phyloP scores from a whole-genome alignment of 164 flowering plant genomes.

The Umbellularia californica region DNA sequence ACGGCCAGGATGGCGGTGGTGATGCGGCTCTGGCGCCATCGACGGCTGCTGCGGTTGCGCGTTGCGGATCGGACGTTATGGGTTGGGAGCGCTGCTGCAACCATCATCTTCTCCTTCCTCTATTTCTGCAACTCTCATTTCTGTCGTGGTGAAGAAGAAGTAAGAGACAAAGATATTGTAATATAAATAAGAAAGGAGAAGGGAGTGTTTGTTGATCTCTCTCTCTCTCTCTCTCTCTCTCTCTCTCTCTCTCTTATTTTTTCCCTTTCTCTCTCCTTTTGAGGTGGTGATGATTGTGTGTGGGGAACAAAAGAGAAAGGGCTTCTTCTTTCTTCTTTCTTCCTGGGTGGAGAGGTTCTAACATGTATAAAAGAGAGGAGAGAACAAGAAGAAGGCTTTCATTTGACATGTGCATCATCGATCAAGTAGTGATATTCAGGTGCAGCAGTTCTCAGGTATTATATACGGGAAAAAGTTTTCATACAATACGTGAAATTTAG shows the following conservation, averaged over 20 bases:
- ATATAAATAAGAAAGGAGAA: neutral
- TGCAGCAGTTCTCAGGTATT: too few relatives aligned
- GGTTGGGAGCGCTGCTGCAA: neutral
- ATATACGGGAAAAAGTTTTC: too few relatives aligned
- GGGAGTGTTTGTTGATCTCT: too few relatives aligned
- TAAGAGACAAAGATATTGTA: neutral
- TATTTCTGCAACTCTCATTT: neutral
- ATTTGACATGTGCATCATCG: too few relatives aligned
- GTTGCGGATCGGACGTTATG: neutral
- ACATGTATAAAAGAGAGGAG: too few relatives aligned
- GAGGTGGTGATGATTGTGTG: neutral
- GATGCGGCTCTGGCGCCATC: constrained; percentile 35
- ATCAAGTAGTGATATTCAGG: too few relatives aligned
- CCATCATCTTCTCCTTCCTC: neutral
- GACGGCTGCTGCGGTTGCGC: constrained; percentile 19
- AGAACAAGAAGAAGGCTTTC: too few relatives aligned
- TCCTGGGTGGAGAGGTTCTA: neutral
- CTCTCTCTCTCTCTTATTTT: too few relatives aligned
- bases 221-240: too few relatives aligned
- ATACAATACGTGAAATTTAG: too few relatives aligned
- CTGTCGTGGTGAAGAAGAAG: neutral
- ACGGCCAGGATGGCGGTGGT: constrained; percentile 34
- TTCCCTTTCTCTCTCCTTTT: too few relatives aligned
- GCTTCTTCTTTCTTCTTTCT: too few relatives aligned
- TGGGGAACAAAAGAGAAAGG: neutral